Conservation (phyloP, 2,329 filamentous ascomycete genomes). For the Epichloe typhina region DNA sequence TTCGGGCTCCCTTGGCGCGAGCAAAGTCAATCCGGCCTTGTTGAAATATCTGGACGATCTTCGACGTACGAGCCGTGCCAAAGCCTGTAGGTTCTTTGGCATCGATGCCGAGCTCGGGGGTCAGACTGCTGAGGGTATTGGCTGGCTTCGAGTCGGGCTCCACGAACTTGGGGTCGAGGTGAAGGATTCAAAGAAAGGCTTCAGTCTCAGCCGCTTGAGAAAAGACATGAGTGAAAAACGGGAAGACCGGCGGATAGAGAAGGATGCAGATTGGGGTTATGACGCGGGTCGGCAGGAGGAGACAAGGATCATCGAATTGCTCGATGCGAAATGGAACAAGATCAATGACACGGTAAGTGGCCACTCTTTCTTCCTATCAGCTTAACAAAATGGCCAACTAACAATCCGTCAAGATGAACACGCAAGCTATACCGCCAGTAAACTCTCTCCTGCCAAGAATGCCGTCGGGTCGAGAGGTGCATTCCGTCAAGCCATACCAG, state of each 20-base stretch:
- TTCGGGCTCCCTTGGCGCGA: constrained; percentile 19
- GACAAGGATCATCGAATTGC: constrained; percentile 68
- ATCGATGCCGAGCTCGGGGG: constrained; percentile 82
- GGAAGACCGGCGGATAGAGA: constrained; percentile 70
- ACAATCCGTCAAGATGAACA: constrained; percentile 50
- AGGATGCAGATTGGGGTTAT: constrained; percentile 58
- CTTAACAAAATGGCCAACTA: neutral
- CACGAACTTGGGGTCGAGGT: constrained; percentile 57
- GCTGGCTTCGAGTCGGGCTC: constrained; percentile 70
- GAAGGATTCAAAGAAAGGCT: constrained; percentile 37
- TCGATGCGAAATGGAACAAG: constrained; percentile 81
- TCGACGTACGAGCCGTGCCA: constrained; percentile 60
- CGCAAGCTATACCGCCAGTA: constrained; percentile 60
- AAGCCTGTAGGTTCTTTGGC: constrained; percentile 80
- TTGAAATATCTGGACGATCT: constrained; percentile 65
- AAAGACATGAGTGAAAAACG: constrained; percentile 64
- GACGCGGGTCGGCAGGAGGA: constrained; percentile 83
- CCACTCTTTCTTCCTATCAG: neutral
- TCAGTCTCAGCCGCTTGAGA: constrained; percentile 50
- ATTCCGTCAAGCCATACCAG: constrained; percentile 54
- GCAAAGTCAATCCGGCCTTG: constrained; percentile 51
- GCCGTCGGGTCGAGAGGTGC: constrained; percentile 80
- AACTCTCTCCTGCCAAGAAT: constrained; percentile 63
- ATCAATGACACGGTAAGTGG: constrained; percentile 74
- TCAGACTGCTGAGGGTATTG: constrained; percentile 72